Conservation (phyloP, 2,329 filamentous ascomycete species). For the Chalaropsis thielavioides region DNA sequence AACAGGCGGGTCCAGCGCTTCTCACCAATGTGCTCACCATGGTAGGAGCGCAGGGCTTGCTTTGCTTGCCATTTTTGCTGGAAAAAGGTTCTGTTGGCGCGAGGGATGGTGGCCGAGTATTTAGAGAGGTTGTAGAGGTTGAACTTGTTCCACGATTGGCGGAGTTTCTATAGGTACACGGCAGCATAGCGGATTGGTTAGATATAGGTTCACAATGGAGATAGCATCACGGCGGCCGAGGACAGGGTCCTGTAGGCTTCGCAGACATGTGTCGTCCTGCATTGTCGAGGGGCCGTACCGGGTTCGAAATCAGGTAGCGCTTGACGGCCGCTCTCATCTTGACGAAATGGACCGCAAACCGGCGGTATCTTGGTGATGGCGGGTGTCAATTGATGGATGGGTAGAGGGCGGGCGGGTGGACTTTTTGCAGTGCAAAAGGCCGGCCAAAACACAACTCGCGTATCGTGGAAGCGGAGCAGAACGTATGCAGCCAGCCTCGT, state of each 20-base stretch:
- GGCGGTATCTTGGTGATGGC: constrained; percentile 10
- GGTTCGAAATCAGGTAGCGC: constrained; percentile 18
- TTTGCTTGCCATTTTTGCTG: constrained; percentile 98
- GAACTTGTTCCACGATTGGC: constrained; percentile 95
- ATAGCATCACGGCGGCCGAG: neutral
- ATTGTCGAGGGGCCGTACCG: constrained; percentile 13
- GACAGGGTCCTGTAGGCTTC: neutral
- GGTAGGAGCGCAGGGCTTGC: constrained; percentile 67
- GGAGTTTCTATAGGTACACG: constrained; percentile 53
- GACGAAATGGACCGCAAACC: constrained; percentile 16
- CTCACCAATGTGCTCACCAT: constrained; percentile 89
- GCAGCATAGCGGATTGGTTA: constrained; percentile 7
- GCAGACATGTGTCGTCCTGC: constrained; percentile 4
- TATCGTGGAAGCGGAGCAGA: constrained; percentile 2
- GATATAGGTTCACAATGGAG: neutral
- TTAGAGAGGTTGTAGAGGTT: constrained; percentile 79
- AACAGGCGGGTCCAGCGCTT: constrained; percentile 93
- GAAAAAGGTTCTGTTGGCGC: constrained; percentile 57
- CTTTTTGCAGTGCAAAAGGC: neutral
- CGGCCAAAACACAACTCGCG: constrained; percentile 7
- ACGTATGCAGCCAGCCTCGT: constrained; percentile 10
- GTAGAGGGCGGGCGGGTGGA: neutral
- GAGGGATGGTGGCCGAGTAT: constrained; percentile 31
- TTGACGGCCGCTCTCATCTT: constrained; percentile 20
- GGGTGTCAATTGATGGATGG: constrained; percentile 10